Conservation (phyloP, 371 early-diverging fungal species). For the Lichtheimia ramosa region DNA sequence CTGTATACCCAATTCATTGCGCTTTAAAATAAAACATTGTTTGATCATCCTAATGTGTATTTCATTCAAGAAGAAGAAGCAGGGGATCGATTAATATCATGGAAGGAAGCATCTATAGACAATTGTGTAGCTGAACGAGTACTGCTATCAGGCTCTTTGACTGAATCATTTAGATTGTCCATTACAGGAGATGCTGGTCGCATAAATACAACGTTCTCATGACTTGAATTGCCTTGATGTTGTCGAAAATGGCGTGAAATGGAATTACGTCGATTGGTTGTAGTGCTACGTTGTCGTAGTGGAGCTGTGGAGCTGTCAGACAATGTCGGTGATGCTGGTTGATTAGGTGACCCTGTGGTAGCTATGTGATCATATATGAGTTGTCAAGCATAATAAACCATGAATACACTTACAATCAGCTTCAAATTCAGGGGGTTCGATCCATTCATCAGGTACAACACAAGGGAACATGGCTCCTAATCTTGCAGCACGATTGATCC, state of each 20-base stretch:
- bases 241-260: no score
- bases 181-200: constrained; percentile 29
- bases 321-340: constrained; percentile 10
- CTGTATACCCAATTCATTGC: no score
- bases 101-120: constrained; percentile 39
- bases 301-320: constrained; percentile 9
- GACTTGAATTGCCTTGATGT: no score
- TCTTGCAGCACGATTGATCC: constrained; percentile 71
- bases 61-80: no score
- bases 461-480: constrained; percentile 69
- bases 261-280: no score
- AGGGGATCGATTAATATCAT: constrained; percentile 24
- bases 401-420: constrained; percentile 8
- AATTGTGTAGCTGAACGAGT: constrained; percentile 46
- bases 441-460: constrained; percentile 66
- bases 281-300: not conserved
- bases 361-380: not conserved
- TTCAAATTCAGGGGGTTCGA: constrained; percentile 60
- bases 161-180: constrained; percentile 26
- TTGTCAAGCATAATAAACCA: no score
- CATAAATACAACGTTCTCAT: constrained; percentile 30
- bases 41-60: no score
- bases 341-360: constrained; percentile 8
- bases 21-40: no score
- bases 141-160: constrained; percentile 47